A percentile compares a stretch with the other conserved stretches of the same genome.
These are phyloP conservation scores for Melanomma pulvis-pyrius DNA, from an alignment of 495 filamentous ascomycete genomes.

Conservation along the genomic window DNA sequence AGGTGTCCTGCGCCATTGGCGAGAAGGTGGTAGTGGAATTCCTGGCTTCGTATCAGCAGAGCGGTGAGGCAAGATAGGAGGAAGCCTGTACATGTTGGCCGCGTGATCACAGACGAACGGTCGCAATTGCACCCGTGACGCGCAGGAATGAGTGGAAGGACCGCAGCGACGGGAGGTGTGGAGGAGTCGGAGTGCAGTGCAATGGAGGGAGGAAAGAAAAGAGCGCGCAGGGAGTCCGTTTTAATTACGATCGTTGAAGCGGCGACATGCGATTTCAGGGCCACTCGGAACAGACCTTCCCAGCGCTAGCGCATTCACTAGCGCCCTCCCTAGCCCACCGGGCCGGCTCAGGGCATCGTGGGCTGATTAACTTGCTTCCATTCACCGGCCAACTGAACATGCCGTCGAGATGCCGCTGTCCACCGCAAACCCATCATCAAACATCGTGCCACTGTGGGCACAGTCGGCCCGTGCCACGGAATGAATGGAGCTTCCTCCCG, in stretches of 20 bases:
- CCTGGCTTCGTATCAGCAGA: constrained; percentile 15
- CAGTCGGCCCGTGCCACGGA: not conserved
- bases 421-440: too few relatives aligned
- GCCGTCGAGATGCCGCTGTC: not conserved
- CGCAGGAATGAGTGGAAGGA: constrained; percentile 1
- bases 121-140: not conserved
- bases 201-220: not conserved
- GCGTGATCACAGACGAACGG: constrained; percentile 1
- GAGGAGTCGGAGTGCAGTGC: not conserved
- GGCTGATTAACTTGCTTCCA: not conserved
- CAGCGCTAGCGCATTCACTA: not conserved
- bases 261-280: not conserved
- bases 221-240: not conserved
- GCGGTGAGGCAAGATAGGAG: constrained; percentile 3
- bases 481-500: not conserved
- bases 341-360: not conserved
- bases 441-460: not conserved
- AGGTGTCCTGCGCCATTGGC: constrained; percentile 46
- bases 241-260: not conserved
- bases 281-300: not conserved
- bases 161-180: not conserved
- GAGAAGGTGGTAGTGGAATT: constrained; percentile 27
- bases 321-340: too few relatives aligned
- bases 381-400: not conserved
- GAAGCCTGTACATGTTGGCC: constrained; percentile 4